phyloP scores from a whole-genome alignment of 148 eudicot species.

The Persicaria tinctoria region DNA sequence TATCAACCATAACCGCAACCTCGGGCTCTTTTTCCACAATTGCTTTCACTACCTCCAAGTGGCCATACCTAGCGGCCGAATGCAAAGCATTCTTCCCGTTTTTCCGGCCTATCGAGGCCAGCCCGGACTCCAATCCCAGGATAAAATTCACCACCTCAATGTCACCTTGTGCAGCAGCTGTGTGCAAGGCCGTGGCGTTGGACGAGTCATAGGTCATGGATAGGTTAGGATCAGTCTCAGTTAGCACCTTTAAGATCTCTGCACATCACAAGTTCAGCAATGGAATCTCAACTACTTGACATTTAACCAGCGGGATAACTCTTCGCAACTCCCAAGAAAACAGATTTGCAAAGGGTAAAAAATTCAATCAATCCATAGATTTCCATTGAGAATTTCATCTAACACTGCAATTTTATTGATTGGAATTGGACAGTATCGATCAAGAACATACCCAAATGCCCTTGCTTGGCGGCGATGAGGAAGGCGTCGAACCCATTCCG shows the following conservation, averaged over 20 bases:
- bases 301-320: background rate
- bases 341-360: background rate
- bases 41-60: constrained; percentile 62
- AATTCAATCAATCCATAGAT: background rate
- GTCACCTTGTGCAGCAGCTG: constrained; percentile 84
- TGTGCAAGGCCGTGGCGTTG: constrained; percentile 81
- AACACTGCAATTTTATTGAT: no score
- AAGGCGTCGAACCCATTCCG: constrained; percentile 81
- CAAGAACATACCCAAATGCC: constrained; percentile 58
- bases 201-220: constrained; percentile 73
- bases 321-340: background rate
- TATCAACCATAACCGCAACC: constrained; percentile 55
- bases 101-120: constrained; percentile 65
- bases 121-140: constrained; percentile 54
- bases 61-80: constrained; percentile 84
- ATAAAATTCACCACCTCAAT: constrained; percentile 57
- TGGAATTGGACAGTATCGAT: background rate
- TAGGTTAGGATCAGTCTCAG: constrained; percentile 79
- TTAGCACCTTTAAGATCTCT: constrained; percentile 57
- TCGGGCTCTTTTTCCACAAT: constrained; percentile 57
- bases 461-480: constrained; percentile 85
- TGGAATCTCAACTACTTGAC: background rate
- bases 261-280: constrained; percentile 13
- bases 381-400: no score
- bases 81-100: constrained; percentile 89